Base-by-base conservation (phyloP, 75 land plant species). In the Pinus albicaulis region DNA sequence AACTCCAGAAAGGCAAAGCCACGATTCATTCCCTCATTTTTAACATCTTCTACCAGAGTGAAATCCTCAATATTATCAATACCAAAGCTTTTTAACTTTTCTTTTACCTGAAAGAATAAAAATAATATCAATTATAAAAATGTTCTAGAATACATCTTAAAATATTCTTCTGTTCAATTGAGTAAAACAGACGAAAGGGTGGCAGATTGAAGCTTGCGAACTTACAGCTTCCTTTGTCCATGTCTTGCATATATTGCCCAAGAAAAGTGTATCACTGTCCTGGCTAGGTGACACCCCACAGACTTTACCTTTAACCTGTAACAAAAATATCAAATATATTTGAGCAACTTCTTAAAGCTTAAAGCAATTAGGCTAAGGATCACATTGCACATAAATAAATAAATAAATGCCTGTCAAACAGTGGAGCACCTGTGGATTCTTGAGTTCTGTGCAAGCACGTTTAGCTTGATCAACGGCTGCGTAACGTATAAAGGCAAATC, bases 1-100 rank as follows among this genome's bases (percentile, higher is more conserved):
- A 89, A 84, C 34, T 89, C 91, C 55, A 89, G 12, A 55, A 89
- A 89, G 17, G 91, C 86, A 84, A 75, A 86, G 0, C 91, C 91
- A 17, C 91, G 83, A 53, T 86, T 89, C 34, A 73, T 59, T 52
- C 84, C 89, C 24, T 83, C 83, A 55, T 63, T 76, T 55, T 78
- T 74, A 52, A 84, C 62, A 82, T 89, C 91, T 52, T 76, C 80
- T 65, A 84, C 77, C 34, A 89, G 48, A 55, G 89, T 86, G 26
- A 86, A 59, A 71, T 86, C 86, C 65, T 89, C 89, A 57, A 84
- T 64, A 72, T 77, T 87, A 53, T 81, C 82, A 76, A 86, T 71
- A 7, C 86, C 84, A 72, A 69, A 73, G 14, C 75, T 64, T 56
- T 80, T 79, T 34, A 89, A 73, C 28, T 81, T 74, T 24, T 86